Percentiles rank a stretch among this genome's conserved stretches.
phyloP scores from a whole-genome alignment of 1,139 yeast genomes.

The Ogataea hybrid region DNA sequence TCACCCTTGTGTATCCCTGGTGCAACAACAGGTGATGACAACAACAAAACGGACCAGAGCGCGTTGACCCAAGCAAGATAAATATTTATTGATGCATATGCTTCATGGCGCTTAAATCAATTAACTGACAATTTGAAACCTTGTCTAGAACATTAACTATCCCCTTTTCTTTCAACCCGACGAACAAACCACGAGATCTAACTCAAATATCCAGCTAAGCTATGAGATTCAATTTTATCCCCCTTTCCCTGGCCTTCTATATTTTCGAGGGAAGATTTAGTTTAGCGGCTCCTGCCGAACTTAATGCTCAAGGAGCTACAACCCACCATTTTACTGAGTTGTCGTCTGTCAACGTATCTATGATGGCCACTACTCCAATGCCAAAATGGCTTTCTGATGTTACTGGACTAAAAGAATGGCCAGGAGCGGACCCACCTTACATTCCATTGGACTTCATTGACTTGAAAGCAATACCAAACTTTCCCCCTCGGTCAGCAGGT shows the following conservation, averaged over 20 bases:
- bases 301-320: conserved; percentile 14
- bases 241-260: neutral
- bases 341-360: conserved; percentile 22
- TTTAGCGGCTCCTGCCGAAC: conserved; percentile 10
- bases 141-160: neutral
- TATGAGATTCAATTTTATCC: neutral
- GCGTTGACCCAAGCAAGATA: conserved; percentile 4
- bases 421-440: conserved; percentile 82
- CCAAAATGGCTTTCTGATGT: conserved; percentile 78
- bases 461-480: conserved; percentile 46
- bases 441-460: conserved; percentile 74
- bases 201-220: neutral
- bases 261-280: neutral
- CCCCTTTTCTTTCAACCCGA: neutral
- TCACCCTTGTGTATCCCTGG: too few relatives aligned
- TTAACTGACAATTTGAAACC: neutral
- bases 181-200: neutral
- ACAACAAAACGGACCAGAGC: conserved; percentile 1
- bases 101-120: conserved; percentile 5
- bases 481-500: conserved; percentile 55
- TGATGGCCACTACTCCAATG: conserved; percentile 42
- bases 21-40: conserved; percentile 5
- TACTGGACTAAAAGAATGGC: conserved; percentile 79
- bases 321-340: conserved; percentile 17
- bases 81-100: neutral